Percentiles rank a stretch among this genome's conserved stretches.
Conservation (phyloP, 2,329 filamentous ascomycete species). For the Talaromyces sp. region DNA sequence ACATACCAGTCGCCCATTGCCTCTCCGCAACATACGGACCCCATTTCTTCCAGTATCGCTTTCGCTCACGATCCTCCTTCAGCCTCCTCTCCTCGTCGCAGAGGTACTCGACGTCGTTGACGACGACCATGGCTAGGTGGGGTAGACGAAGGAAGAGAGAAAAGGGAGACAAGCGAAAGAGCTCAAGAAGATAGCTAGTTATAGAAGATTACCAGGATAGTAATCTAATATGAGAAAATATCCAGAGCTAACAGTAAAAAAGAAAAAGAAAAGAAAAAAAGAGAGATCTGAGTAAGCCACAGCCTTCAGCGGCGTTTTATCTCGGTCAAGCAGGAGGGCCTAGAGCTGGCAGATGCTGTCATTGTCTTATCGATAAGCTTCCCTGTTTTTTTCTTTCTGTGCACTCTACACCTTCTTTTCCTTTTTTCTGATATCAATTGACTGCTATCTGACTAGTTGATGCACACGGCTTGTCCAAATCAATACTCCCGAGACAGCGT, state of each 20-base stretch:
- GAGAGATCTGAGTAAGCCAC: not conserved
- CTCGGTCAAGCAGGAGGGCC: not conserved
- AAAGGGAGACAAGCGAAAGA: no score
- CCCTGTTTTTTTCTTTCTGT: not conserved
- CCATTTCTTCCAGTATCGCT: conserved; percentile 98
- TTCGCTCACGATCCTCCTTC: conserved; percentile 76
- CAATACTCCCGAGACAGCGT: not conserved
- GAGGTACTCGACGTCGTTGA: conserved; percentile 82
- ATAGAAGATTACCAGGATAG: not conserved
- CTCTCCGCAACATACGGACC: conserved; percentile 89
- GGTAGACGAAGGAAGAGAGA: not conserved
- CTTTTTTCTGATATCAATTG: no score
- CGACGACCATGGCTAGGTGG: conserved; percentile 69
- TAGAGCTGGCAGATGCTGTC: not conserved
- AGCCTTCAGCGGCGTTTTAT: not conserved
- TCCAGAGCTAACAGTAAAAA: not conserved
- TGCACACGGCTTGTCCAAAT: conserved; percentile 3
- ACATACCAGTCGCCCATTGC: conserved; percentile 88
- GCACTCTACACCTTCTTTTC: not conserved
- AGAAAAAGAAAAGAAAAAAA: no score
- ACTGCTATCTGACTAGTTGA: not conserved
- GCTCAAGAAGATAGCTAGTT: not conserved
- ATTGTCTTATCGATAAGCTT: conserved; percentile 8
- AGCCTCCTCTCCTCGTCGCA: conserved; percentile 89
- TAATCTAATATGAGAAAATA: not conserved